Evolutionary conservation across 2,329 filamentous ascomycete species (phyloP).

Genomic region (Aspergillus sojae): DNA sequence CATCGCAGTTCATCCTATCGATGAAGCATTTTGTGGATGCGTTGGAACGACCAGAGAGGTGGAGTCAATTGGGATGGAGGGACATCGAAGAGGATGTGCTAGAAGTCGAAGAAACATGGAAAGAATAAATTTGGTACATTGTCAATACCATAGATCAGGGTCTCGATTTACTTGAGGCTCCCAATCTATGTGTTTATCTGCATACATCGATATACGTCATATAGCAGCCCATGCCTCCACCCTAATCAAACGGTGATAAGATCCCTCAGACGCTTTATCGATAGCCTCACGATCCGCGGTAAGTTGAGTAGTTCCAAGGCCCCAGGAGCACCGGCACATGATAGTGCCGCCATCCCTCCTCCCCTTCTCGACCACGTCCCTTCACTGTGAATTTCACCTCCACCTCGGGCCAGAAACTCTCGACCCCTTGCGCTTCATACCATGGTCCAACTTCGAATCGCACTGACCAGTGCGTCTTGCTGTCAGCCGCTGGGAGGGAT

Average conservation of each 20-base stretch:
- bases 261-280: not conserved
- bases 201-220: not conserved
- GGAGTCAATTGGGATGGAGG: conserved; percentile 45
- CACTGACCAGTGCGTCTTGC: conserved; percentile 50
- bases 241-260: conserved; percentile 3
- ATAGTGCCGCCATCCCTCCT: conserved; percentile 52
- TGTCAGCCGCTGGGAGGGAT: conserved; percentile 38
- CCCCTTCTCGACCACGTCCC: conserved; percentile 40
- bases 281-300: conserved; percentile 48
- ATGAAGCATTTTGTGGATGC: conserved; percentile 57
- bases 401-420: conserved; percentile 55
- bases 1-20: conserved; percentile 53
- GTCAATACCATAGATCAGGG: not conserved
- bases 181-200: not conserved
- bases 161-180: not conserved
- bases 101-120: conserved; percentile 34
- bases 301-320: conserved; percentile 55
- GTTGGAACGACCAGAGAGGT: conserved; percentile 45
- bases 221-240: not conserved
- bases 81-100: conserved; percentile 27
- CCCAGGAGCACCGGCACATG: conserved; percentile 55
- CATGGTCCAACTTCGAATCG: conserved; percentile 50
- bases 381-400: conserved; percentile 55
- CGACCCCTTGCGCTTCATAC: conserved; percentile 50
- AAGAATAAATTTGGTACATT: not conserved